Base-by-base conservation (phyloP, 306 rosid genomes). In the Mucuna pruriens region DNA sequence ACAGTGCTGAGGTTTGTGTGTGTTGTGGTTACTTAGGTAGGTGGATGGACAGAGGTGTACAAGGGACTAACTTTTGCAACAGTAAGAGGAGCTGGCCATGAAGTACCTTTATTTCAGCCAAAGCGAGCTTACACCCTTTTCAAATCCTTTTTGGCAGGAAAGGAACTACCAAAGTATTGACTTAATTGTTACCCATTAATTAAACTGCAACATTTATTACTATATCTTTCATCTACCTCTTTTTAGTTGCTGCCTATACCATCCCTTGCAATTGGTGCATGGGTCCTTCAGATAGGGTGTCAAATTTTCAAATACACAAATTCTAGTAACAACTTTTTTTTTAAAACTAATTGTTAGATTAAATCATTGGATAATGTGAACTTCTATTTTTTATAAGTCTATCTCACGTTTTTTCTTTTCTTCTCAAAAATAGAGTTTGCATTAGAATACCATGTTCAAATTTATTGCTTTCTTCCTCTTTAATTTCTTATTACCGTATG, bases 41-140 rank as follows among this genome's bases (percentile, higher is more conserved):
- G 97, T 7, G 98, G 98, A 71, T 87, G 97, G 98, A 89, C 97
- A 86, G 98, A 90, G 83, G 94, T 87, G 23, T 94, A 94, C 77
- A 31, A 91, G 8, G 98, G 97, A 33, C 75, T 94, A 38, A 91
- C 94, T 29, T 91, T 91, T 86, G 97, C 95, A 57, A 89, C 97
- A 0, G 90, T 94, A 36, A 86, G 98, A 85, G 98, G 95, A 66
- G 98, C 98, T 7, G 97, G 98, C 16, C 98, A 94, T 34, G 97
- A 94, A 79, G 98, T 90, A 52, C 97, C 98, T 15, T 51, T 89
- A n/a, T 86, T 91, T 78, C 93, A 91, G 81, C 94, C 98, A 0
- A 45, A 72, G 62, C 80, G 95, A 83, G 98, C 92, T 61, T 79
- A 85, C 80, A 74, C 62, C 62, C 90, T 94, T 42, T 91, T 94